These are phyloP conservation scores for Aeschynomene evenia DNA, from an alignment of 306 rosid species.

Conservation along the genomic window DNA sequence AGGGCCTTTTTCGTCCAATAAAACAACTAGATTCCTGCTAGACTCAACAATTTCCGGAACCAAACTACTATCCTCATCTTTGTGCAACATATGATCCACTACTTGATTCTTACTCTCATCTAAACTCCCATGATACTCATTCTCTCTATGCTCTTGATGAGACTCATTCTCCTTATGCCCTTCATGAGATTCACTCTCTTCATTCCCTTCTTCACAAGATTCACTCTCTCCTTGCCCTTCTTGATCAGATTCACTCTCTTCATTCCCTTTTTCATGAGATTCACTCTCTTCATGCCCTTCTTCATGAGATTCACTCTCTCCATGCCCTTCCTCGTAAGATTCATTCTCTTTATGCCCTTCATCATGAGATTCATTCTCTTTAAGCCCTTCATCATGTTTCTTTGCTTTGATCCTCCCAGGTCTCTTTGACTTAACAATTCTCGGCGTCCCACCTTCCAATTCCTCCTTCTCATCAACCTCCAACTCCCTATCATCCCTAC, in stretches of 20 bases:
- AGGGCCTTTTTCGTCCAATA: conserved; percentile 30
- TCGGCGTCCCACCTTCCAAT: conserved; percentile 45
- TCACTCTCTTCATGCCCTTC: conserved; percentile 29
- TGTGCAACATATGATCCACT: conserved; percentile 26
- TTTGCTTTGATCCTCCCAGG: conserved; percentile 54
- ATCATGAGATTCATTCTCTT: background rate
- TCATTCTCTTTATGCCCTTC: conserved; percentile 30
- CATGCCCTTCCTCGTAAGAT: background rate
- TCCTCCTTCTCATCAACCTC: conserved; percentile 44
- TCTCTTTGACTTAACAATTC: conserved; percentile 57
- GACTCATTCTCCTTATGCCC: background rate
- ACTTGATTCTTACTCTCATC: conserved; percentile 45
- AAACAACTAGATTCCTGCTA: conserved; percentile 31
- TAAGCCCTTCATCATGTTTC: conserved; percentile 36
- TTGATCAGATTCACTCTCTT: conserved; percentile 25
- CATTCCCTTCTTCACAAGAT: background rate
- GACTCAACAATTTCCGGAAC: conserved; percentile 22
- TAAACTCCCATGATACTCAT: conserved; percentile 26
- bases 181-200: background rate
- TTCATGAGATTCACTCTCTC: conserved; percentile 11
- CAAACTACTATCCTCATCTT: conserved; percentile 32
- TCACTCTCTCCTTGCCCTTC: background rate
- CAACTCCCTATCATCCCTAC: conserved; percentile 29
- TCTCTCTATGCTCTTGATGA: conserved; percentile 16
- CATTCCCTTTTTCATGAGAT: conserved; percentile 17